Conservation (phyloP, 2,329 filamentous ascomycete species). For the Epichloe bromicola region DNA sequence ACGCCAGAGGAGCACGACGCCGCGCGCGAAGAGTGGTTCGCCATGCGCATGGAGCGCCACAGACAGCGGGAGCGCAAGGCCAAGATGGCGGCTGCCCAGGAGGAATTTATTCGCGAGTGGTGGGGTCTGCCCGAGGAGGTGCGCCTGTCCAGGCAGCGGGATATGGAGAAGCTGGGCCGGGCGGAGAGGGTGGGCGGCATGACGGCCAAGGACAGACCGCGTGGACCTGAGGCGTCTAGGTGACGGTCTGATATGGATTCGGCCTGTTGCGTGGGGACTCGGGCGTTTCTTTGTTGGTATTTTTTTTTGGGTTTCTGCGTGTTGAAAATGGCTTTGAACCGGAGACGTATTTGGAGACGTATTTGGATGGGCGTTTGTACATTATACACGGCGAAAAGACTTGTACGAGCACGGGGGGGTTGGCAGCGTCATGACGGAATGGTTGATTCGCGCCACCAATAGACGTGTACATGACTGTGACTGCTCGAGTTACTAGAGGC, state of each 20-base stretch:
- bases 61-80: conserved; percentile 52
- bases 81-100: conserved; percentile 45
- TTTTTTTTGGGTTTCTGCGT: neutral
- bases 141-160: conserved; percentile 32
- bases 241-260: neutral
- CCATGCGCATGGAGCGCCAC: conserved; percentile 56
- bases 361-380: neutral
- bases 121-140: conserved; percentile 50
- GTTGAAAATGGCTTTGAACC: neutral
- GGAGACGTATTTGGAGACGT: neutral
- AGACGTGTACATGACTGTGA: neutral
- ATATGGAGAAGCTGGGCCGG: conserved; percentile 36
- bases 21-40: conserved; percentile 90
- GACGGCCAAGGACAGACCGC: conserved; percentile 23
- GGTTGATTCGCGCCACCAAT: neutral
- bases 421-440: neutral
- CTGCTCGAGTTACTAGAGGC: too few species aligned
- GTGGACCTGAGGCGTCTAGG: conserved; percentile 1
- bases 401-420: neutral
- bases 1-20: conserved; percentile 76
- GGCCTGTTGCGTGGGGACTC: neutral
- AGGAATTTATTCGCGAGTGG: conserved; percentile 53
- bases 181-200: conserved; percentile 45
- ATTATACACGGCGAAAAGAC: neutral
- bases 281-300: neutral